Evolutionary conservation across 352 stramenopile genomes (phyloP).

Genomic region (Aphanomyces invadans): DNA sequence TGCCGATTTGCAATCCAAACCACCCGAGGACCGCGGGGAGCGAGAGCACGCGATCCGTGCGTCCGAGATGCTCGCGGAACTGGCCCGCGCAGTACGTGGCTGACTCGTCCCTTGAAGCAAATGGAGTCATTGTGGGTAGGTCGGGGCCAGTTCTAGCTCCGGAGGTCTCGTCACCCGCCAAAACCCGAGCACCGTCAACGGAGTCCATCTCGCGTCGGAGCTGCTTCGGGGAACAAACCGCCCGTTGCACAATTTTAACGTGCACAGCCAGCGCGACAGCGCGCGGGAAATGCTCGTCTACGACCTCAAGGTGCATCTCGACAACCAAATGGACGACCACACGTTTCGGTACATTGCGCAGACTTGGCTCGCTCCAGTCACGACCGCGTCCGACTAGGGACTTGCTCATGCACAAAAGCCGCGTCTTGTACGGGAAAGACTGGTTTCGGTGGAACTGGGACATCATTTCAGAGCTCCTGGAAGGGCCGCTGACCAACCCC

Average conservation of each 20-base stretch:
- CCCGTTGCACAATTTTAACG: conserved; percentile 42
- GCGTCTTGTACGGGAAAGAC: conserved; percentile 83
- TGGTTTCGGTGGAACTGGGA: conserved; percentile 90
- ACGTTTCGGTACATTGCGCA: conserved; percentile 41
- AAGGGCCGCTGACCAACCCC: conserved; percentile 79
- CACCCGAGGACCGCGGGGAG: conserved; percentile 61
- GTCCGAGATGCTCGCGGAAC: conserved; percentile 75
- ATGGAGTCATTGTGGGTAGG: neutral
- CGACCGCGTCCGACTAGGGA: conserved; percentile 39
- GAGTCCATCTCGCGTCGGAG: conserved; percentile 80
- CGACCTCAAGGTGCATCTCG: conserved; percentile 78
- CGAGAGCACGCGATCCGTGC: conserved; percentile 81
- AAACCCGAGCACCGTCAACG: conserved; percentile 55
- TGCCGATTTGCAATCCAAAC: conserved; percentile 34
- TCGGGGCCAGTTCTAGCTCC: conserved; percentile 11
- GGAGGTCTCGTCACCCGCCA: neutral
- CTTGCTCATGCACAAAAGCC: conserved; percentile 79
- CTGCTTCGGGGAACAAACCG: conserved; percentile 82
- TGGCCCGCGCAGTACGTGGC: conserved; percentile 66
- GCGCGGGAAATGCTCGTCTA: conserved; percentile 80
- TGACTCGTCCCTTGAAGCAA: neutral
- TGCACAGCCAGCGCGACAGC: conserved; percentile 38
- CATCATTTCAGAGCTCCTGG: conserved; percentile 83
- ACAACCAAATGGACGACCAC: conserved; percentile 81
- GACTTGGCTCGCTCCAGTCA: neutral